These are phyloP conservation scores for Guadua angustifolia DNA, from an alignment of 176 grass and related monocot species.

Conservation along the genomic window DNA sequence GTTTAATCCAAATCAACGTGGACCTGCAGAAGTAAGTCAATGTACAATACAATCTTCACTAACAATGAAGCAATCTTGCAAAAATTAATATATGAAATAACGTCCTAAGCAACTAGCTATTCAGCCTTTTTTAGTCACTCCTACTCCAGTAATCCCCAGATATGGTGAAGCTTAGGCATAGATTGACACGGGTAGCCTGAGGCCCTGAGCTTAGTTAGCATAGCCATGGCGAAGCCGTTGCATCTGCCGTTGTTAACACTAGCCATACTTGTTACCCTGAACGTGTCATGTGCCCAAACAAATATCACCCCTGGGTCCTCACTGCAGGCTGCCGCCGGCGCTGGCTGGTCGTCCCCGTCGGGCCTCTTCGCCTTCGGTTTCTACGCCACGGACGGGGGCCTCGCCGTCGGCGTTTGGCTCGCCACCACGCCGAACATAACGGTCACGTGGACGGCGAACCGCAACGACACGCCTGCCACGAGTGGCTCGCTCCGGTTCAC, in stretches of 20 bases:
- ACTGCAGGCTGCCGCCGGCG: conserved; percentile 7
- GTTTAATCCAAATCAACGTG: neutral
- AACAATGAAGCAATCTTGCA: neutral
- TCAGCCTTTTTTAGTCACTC: too few species aligned
- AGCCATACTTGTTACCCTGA: neutral
- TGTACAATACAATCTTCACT: neutral
- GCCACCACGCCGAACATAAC: conserved; percentile 22
- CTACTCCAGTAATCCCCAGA: too few species aligned
- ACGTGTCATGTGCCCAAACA: neutral
- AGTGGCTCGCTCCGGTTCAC: conserved; percentile 43
- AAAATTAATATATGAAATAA: too few species aligned
- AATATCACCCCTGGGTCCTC: conserved; percentile 34
- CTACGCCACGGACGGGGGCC: conserved; percentile 36
- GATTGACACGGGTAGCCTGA: too few species aligned
- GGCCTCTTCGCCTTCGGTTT: conserved; percentile 49
- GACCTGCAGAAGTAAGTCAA: neutral
- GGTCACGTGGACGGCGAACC: conserved; percentile 54
- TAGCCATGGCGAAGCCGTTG: neutral
- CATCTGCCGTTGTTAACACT: neutral
- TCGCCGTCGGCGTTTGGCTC: conserved; percentile 48
- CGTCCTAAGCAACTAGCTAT: too few species aligned
- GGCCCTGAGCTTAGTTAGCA: neutral
- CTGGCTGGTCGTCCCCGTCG: conserved; percentile 38
- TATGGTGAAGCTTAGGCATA: neutral
- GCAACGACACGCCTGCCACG: conserved; percentile 18